Base-by-base conservation (phyloP, 2,329 filamentous ascomycete genomes). In the Annulohypoxylon truncatum region DNA sequence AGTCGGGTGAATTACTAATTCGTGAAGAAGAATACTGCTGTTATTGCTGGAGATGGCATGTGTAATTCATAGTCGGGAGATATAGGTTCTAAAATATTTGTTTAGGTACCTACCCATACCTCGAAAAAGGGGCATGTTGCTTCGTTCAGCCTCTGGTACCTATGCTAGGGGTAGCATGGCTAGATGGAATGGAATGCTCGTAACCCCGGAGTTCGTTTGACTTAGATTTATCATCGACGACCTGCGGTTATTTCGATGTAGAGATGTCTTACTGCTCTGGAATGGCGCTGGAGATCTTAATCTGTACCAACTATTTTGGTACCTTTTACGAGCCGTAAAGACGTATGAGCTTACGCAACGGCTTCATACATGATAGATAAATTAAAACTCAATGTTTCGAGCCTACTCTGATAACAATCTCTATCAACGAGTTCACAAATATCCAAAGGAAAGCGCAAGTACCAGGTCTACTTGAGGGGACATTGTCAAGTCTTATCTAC, bases 11-110 rank as follows among this genome's bases (percentile, higher is more conserved):
- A 40, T 18, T 15, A 8, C 15, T 18, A 20, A 8, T 8, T 20
- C 51, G 47, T 46, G 13, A 70, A 63, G 33, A 63, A 57, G 61
- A 35, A 60, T 69, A 31, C 13, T 63, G 38, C 13, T 63, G 28
- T 7, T 38, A 31, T n/a, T 59, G 24, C 4, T 38, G 58, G 47
- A 20, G 46, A 26, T 26, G 42, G 18, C 26, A 29, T 33, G 54
- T 51, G 47, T 47, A 47, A 18, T 55, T 53, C 22, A 42, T 57
- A 53, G 31, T 40, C 33, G n/a, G 31, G 51, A 50, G 38, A 47
- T 48, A 53, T 40, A 65, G 52, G 48, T 50, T 26, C 26, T 50
- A 35, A 44, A 64, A 52, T 73, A 73, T 71, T 72, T 71, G 69
- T 70, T 71, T 59, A 18, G 5, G 3, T 35, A 35, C 4, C 2